phyloP scores from a whole-genome alignment of 2,329 filamentous ascomycete species.

The Diplodia sapinea region DNA sequence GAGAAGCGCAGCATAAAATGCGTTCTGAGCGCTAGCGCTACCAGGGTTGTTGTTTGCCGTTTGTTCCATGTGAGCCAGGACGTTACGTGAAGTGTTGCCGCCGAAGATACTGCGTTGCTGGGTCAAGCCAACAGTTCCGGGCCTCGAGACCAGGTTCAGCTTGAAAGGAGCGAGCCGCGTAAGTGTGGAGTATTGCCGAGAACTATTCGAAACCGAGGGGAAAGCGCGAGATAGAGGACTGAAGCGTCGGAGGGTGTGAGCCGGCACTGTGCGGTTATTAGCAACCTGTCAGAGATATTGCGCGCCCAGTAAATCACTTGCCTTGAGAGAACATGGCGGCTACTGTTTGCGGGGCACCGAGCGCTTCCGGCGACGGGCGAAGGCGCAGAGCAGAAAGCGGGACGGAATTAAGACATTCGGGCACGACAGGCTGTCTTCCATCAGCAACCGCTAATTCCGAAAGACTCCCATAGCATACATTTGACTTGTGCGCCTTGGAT shows the following conservation, averaged over 20 bases:
- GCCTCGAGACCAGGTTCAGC: constrained; percentile 40
- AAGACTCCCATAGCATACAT: background rate
- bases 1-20: constrained; percentile 89
- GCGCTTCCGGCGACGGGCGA: constrained; percentile 31
- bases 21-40: constrained; percentile 86
- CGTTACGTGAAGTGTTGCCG: constrained; percentile 55
- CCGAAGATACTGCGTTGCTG: constrained; percentile 56
- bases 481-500: constrained; percentile 8
- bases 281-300: background rate
- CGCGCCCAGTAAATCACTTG: background rate
- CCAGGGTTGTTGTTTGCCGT: constrained; percentile 90
- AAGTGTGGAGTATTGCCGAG: constrained; percentile 49
- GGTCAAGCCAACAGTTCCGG: constrained; percentile 45
- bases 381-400: constrained; percentile 33
- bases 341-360: constrained; percentile 12
- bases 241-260: constrained; percentile 13
- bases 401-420: constrained; percentile 15
- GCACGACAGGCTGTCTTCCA: constrained; percentile 11
- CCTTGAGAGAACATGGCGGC: constrained; percentile 29
- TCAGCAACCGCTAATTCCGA: background rate
- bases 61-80: constrained; percentile 85
- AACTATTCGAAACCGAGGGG: constrained; percentile 29
- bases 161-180: constrained; percentile 45
- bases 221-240: constrained; percentile 17
- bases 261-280: constrained; percentile 10